Evolutionary conservation across 768 basidiomycete species (phyloP), one percentile per base, ranked within the genome.

Genomic region (Trichaptum fuscoviolaceum): DNA sequence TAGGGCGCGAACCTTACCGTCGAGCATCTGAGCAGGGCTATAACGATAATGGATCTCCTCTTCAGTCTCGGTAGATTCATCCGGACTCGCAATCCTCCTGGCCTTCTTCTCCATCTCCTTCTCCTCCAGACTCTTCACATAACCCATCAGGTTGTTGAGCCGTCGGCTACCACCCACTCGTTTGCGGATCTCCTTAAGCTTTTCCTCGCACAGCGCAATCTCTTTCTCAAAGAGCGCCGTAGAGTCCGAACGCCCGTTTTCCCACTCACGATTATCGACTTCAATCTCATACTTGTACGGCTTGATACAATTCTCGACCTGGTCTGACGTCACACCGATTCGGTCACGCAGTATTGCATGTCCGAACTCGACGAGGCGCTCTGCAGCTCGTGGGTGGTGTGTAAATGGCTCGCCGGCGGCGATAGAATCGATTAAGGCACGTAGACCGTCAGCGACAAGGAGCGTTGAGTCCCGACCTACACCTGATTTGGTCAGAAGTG

Each of bases 231-330:
- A 92, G 70, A 96, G 79, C 64, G 86, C 85, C 65, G 93, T 84
- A 1, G 93, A 86, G 63, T 86, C 81, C 70, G 83, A 84, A 62
- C 96, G 81, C 0, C 97, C 97, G 1, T 81, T 73, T 71, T 93
- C 92, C 97, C 97, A 99, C 76, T 99, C 97, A 57, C 89, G 81
- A 17, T 86, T 84, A 69, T 98, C 95, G 17, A 98, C 91, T 74
- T 99, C 97, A 27, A 99, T 89, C 73, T 99, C 96, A 73, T 97
- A 96, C 81, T 99, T 99, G 85, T 87, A 98, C 30, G 96, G 97
- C 78, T 99, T 99, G 83, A 99, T 98, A 77, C 94, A 96, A 76
- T 99, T 99, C 81, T 99, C 97, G 18, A 99, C 96, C 78, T 99
- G 96, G 75, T 99, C 97, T 5, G 93, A 91, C n/a, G 97, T 95